A percentile compares a stretch with the other conserved stretches of the same genome.
Conservation (phyloP, 345 rosid species). For the Eucalyptus virginea region DNA sequence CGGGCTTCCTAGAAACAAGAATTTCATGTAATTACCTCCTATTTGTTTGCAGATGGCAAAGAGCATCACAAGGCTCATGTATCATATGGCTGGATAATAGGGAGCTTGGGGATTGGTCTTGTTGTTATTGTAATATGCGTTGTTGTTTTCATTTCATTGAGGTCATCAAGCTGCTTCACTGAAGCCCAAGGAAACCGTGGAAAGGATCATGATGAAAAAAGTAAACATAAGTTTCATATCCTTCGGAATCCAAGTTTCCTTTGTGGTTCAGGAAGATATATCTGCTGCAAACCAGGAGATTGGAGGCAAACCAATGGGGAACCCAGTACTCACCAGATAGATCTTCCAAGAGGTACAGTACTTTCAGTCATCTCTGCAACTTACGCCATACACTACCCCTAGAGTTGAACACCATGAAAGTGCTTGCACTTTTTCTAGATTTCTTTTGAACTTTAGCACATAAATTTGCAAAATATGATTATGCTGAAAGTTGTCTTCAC, state of each 20-base stretch:
- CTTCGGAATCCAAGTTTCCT: conserved; percentile 81
- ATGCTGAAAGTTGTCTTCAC: not conserved
- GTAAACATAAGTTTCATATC: conserved; percentile 60
- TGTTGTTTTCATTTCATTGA: conserved; percentile 43
- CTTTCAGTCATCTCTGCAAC: not conserved
- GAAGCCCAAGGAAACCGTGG: conserved; percentile 15
- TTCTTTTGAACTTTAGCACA: not conserved
- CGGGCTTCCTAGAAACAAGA: not conserved
- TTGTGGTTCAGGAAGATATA: conserved; percentile 80
- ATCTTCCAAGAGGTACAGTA: conserved; percentile 53
- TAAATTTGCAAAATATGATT: not conserved
- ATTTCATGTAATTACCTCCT: not conserved
- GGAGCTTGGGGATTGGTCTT: conserved; percentile 64
- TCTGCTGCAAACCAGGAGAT: conserved; percentile 59
- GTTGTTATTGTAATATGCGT: conserved; percentile 36
- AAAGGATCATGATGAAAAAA: conserved; percentile 32
- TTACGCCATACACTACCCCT: not conserved
- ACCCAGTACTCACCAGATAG: conserved; percentile 43
- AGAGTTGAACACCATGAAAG: not conserved
- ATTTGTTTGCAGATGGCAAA: conserved; percentile 36
- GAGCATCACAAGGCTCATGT: conserved; percentile 37
- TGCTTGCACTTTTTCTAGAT: not conserved
- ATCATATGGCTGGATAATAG: conserved; percentile 79
- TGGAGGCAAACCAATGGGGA: conserved; percentile 55
- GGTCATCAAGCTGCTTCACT: conserved; percentile 45